Evolutionary conservation across 2,329 filamentous ascomycete species (phyloP).

Genomic region (Diaporthe helianthi): DNA sequence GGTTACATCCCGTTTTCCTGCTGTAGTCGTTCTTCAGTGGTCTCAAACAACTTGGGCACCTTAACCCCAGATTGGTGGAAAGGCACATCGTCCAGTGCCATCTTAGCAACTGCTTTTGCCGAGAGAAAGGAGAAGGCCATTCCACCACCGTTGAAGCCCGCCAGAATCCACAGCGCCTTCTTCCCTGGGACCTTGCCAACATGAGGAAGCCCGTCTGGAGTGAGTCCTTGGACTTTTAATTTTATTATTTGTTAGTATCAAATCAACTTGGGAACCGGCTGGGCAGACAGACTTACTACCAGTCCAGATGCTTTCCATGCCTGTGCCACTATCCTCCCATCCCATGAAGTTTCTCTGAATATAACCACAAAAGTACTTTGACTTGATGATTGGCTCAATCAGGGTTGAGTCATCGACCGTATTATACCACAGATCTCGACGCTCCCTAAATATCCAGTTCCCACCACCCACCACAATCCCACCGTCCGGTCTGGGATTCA

Average conservation of each 20-base stretch:
- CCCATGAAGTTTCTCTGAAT: slow-evolving; percentile 40
- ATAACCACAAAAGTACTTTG: slow-evolving; percentile 40
- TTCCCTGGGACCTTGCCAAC: slow-evolving; percentile 29
- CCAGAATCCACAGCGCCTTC: slow-evolving; percentile 28
- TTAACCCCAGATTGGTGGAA: slow-evolving; percentile 23
- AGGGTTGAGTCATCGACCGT: slow-evolving; percentile 38
- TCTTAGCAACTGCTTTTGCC: slow-evolving; percentile 29
- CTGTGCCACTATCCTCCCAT: slow-evolving; percentile 37
- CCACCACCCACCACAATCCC: slow-evolving; percentile 34
- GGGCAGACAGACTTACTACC: slow-evolving; percentile 36
- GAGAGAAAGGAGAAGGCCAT: slow-evolving; percentile 30
- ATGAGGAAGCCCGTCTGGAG: slow-evolving; percentile 29
- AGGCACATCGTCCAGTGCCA: slow-evolving; percentile 12
- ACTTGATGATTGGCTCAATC: slow-evolving; percentile 34
- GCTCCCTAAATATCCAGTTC: slow-evolving; percentile 29
- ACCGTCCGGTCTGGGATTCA: slow-evolving; percentile 34
- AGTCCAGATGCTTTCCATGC: slow-evolving; percentile 37
- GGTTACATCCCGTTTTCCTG: neutral
- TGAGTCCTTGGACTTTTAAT: slow-evolving; percentile 29
- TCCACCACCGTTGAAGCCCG: slow-evolving; percentile 34
- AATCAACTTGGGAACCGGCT: too few relatives aligned
- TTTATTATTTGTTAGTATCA: too few relatives aligned
- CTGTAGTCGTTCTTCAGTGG: slow-evolving; percentile 21
- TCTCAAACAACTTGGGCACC: slow-evolving; percentile 27
- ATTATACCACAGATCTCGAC: slow-evolving; percentile 31